Conservation (phyloP, 2,329 filamentous ascomycete genomes). For the Biscogniauxia sp. region DNA sequence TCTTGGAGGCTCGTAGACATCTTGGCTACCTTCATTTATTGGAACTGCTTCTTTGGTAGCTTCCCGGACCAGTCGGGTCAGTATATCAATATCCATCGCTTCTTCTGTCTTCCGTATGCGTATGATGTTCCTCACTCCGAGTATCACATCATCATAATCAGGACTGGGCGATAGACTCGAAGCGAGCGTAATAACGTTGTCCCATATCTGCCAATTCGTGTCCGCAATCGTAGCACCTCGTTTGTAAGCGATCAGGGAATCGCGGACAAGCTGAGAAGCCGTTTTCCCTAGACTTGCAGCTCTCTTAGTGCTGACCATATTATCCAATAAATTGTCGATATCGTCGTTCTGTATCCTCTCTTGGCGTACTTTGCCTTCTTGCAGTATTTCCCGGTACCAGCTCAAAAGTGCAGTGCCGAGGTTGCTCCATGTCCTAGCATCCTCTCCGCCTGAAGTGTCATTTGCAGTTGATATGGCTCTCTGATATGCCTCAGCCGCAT, state of each 20-base stretch:
- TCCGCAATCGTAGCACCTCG: constrained; percentile 79
- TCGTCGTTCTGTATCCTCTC: constrained; percentile 20
- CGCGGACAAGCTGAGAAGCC: constrained; percentile 58
- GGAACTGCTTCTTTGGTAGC: constrained; percentile 42
- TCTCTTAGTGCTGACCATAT: constrained; percentile 33
- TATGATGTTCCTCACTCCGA: constrained; percentile 72
- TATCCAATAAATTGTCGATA: constrained; percentile 13
- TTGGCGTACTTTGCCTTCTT: constrained; percentile 33
- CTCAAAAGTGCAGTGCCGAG: constrained; percentile 80
- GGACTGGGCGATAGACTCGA: constrained; percentile 70
- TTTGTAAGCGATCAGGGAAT: constrained; percentile 82
- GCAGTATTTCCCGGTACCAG: constrained; percentile 55
- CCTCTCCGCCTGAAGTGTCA: constrained; percentile 70
- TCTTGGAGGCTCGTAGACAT: constrained; percentile 44
- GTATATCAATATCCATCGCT: constrained; percentile 71
- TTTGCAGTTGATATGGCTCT: constrained; percentile 68
- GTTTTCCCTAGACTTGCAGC: constrained; percentile 43
- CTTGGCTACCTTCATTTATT: constrained; percentile 26
- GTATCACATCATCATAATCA: constrained; percentile 70
- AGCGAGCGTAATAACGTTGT: constrained; percentile 88
- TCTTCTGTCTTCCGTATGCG: constrained; percentile 76
- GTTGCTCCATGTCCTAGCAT: constrained; percentile 94
- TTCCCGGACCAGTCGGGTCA: constrained; percentile 71
- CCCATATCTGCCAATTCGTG: constrained; percentile 92
- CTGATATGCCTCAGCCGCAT: constrained; percentile 79